A percentile compares a stretch with the other conserved stretches of the same genome.
Evolutionary conservation across 768 basidiomycete genomes (phyloP).

Genomic region (Hysterangium stoloniferum): DNA sequence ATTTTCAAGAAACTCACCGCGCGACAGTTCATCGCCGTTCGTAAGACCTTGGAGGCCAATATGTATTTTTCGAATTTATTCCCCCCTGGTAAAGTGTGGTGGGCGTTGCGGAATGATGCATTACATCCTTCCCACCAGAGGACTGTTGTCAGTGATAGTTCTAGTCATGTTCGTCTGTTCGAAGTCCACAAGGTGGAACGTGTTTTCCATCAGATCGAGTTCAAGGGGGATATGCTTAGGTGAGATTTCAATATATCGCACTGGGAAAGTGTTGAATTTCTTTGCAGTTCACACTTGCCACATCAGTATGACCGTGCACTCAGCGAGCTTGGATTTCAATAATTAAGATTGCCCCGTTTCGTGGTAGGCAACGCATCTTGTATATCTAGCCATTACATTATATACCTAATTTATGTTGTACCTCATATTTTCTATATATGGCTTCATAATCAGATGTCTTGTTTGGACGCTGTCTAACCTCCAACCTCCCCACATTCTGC

Average conservation of each 20-base stretch:
- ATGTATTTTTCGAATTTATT: constrained; percentile 67
- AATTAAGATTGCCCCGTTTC: too few species aligned
- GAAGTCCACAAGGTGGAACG: constrained; percentile 70
- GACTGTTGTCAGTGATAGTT: constrained; percentile 18
- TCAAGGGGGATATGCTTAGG: constrained; percentile 79
- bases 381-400: too few species aligned
- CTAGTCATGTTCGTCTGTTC: constrained; percentile 46
- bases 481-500: too few species aligned
- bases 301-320: constrained; percentile 73
- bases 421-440: too few species aligned
- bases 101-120: constrained; percentile 71
- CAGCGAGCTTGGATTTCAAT: constrained; percentile 41
- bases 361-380: too few species aligned
- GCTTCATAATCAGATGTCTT: too few species aligned
- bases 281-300: constrained; percentile 60
- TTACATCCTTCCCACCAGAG: constrained; percentile 50
- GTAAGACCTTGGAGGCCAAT: constrained; percentile 80
- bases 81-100: constrained; percentile 71
- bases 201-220: constrained; percentile 75
- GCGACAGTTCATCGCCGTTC: constrained; percentile 70
- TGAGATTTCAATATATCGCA: constrained; percentile 24
- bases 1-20: too few species aligned
- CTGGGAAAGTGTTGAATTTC: neutral
- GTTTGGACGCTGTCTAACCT: too few species aligned
- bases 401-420: too few species aligned